Evolutionary conservation across 2,329 filamentous ascomycete species (phyloP), one percentile per base, ranked within the genome.

Genomic region (Albifimbria verrucaria): DNA sequence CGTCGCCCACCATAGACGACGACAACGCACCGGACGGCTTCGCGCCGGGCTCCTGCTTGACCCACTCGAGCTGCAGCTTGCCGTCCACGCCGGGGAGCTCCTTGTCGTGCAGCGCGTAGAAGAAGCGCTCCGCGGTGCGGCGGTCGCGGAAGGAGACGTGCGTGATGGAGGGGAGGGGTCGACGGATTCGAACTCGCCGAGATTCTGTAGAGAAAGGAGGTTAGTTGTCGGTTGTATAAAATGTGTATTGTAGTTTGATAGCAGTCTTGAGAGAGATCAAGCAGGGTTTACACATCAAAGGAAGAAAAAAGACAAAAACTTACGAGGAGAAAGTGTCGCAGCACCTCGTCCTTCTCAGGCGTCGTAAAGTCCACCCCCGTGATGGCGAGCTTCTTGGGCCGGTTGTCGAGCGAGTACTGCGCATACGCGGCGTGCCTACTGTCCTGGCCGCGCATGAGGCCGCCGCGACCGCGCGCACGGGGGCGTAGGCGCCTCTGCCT

Each of bases 251-350:
- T n/a, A n/a, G n/a, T n/a, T n/a, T n/a, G n/a, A n/a, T n/a, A n/a
- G n/a, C n/a, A n/a, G n/a, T n/a, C n/a, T n/a, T n/a, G n/a, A n/a
- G n/a, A n/a, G n/a, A n/a, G n/a, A n/a, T n/a, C n/a, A n/a, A n/a
- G n/a, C n/a, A n/a, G n/a, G n/a, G n/a, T n/a, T n/a, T n/a, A n/a
- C n/a, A n/a, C n/a, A n/a, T 5, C 22, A 3, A 23, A 11, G 18
- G 26, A 41, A 41, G 44, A 20, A 39, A 25, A 45, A 48, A 6
- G 12, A 21, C 4, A 24, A n/a, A 12, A 32, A 72, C 82, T 70
- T 73, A 88, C 85, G 57, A 90, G 76, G 21, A 93, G 79, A 68
- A 88, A 87, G 62, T 90, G 86, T 56, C 88, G 78, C 43, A 93
- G 73, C 24, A 78, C 77, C 68, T 92, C 89, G 58, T 92, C 86